Base-by-base conservation (phyloP, 2,329 filamentous ascomycete genomes). In the Fusarium ambrosium region DNA sequence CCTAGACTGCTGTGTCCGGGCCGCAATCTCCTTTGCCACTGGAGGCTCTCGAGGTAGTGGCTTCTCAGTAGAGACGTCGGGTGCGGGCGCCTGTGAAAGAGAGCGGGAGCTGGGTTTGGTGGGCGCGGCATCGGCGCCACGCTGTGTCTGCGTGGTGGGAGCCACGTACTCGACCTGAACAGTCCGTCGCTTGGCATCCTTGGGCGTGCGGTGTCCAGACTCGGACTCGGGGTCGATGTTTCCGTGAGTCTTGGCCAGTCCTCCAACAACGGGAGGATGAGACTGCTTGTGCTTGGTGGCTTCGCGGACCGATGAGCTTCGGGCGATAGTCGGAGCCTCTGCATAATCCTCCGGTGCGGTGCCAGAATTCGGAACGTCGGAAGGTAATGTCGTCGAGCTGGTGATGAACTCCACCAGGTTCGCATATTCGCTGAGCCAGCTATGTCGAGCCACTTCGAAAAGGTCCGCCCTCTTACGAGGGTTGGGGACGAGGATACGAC, bases 81-180 rank as follows among this genome's bases (percentile, higher is more conserved):
- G 75, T n/a, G 45, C 60, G 86, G 60, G 89, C 87, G 79, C 87
- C 85, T 66, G 88, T 80, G 74, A 83, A 58, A 71, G 73, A 10
- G 80, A 78, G n/a, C 71, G 74, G 39, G 73, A 62, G 29, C 79
- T 79, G 10, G 72, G 41, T 53, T 80, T 78, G 13, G 80, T 69
- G 45, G 76, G 62, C 9, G 74, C 69, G 3, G 74, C 73, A 13
- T 84, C 80, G 73, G 82, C 71, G 80, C 93, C 95, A 74, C 96
- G 91, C 72, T 92, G 89, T 1, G 96, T 98, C 80, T 96, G 92
- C 7, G 95, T 97, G 29, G 92, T 92, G 27, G 97, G 97, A 22
- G 95, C 94, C 66, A 98, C 97, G 83, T 99, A 99, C 86, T 99
- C 97, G 71, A 99, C 94, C 84, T 99, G 97, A 0, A 99, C 95